phyloP scores from a whole-genome alignment of 1,284 basidiomycete species.

The Hemileia vastatrix region DNA sequence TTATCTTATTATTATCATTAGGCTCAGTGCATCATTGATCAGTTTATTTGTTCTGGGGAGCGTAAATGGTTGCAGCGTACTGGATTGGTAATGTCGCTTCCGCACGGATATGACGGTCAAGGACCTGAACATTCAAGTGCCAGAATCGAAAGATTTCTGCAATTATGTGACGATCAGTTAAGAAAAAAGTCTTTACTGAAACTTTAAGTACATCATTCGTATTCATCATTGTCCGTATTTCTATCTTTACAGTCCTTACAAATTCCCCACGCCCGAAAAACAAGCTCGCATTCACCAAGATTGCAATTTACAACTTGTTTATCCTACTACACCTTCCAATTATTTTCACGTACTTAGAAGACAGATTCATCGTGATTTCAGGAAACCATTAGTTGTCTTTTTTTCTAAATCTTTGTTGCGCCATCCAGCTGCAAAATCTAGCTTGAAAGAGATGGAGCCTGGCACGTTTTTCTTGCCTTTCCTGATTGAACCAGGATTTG shows the following conservation, averaged over 20 bases:
- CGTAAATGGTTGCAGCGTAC: conserved; percentile 96
- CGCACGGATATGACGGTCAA: conserved; percentile 95
- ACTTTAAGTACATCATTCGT: conserved; percentile 48
- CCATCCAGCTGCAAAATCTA: conserved; percentile 80
- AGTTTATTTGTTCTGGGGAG: conserved; percentile 96
- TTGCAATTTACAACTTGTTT: conserved; percentile 98
- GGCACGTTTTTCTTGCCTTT: conserved; percentile 89
- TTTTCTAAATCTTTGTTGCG: conserved; percentile 72
- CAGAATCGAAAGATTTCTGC: conserved; percentile 90
- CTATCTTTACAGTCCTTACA: no score
- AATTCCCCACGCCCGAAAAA: conserved; percentile 81
- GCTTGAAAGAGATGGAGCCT: conserved; percentile 74
- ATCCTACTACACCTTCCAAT: conserved; percentile 56
- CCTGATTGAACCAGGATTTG: conserved; percentile 69
- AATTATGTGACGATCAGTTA: conserved; percentile 86
- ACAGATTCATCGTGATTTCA: conserved; percentile 90
- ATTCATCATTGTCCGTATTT: no score
- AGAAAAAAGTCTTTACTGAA: conserved; percentile 14
- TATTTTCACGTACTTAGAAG: conserved; percentile 73
- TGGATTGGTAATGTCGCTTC: conserved; percentile 77
- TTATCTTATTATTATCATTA: conserved; percentile 39
- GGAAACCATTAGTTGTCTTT: conserved; percentile 77
- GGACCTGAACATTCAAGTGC: conserved; percentile 98
- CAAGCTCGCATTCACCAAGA: conserved; percentile 94
- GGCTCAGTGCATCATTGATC: conserved; percentile 98